Evolutionary conservation across 2,329 filamentous ascomycete genomes (phyloP), one percentile per base, ranked within the genome.

Genomic region (Biscogniauxia marginata): DNA sequence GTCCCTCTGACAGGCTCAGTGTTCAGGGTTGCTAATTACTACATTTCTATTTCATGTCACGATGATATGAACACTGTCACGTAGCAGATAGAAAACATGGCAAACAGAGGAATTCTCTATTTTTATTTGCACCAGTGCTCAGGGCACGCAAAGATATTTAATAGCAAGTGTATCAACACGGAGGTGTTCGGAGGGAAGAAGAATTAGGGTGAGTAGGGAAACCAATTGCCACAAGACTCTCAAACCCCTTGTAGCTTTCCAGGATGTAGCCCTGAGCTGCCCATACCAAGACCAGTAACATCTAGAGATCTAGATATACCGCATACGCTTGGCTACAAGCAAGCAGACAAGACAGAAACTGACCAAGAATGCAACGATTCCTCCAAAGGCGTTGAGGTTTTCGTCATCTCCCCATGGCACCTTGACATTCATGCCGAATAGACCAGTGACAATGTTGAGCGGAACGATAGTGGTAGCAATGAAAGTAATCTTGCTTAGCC

Each of bases 401-500:
- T 72, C 67, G 19, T 72, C 72, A 20, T 76, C 71, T 52, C 65
- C 69, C 54, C 86, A 92, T 0, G 90, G 90, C 16, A 95, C 87
- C 3, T 72, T 70, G 1, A 96, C 90, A 74, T 96, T 96, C 91
- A 96, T 96, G 53, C 91, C 91, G 68, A 93, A 93, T 46, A 93
- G 77, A 74, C 90, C 89, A 43, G 91, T 96, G 60, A 98, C 86
- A 62, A 99, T 79, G 71, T 98, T 99, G 63, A 99, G 85, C 3
- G 95, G 95, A 56, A 99, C 93, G n/a, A 99, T 84, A 63, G 99
- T 90, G 3, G 93, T 96, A 0, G 92, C 95, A 62, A 98, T 80
- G 57, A 98, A 84, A 0, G 95, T 99, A 66, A 99, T 95, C 78
- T 97, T 96, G 77, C 91, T 93, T 11, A 99, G 84, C 6, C 93